phyloP scores from a whole-genome alignment of 2,329 filamentous ascomycete genomes.

The Alternaria hordeiaustralica region DNA sequence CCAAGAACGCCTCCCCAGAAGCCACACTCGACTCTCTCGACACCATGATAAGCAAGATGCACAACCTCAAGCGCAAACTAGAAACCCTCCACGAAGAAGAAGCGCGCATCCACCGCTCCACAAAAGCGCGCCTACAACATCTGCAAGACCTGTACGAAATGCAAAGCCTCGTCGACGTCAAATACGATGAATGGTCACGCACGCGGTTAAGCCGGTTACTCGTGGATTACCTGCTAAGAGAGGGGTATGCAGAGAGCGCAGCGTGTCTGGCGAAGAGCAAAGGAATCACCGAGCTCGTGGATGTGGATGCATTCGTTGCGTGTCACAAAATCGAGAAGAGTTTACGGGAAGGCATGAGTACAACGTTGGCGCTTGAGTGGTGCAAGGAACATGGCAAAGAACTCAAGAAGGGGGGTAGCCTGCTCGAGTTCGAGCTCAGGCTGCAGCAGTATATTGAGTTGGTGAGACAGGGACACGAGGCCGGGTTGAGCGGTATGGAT shows the following conservation, averaged over 20 bases:
- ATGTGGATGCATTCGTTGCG: conserved; percentile 84
- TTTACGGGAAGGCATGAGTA: conserved; percentile 69
- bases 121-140: conserved; percentile 78
- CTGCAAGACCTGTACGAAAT: conserved; percentile 82
- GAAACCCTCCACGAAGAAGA: conserved; percentile 80
- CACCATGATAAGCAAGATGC: conserved; percentile 82
- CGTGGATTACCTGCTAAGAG: conserved; percentile 89
- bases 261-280: conserved; percentile 75
- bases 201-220: conserved; percentile 81
- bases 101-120: conserved; percentile 74
- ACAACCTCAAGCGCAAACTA: conserved; percentile 87
- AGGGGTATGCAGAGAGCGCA: conserved; percentile 82
- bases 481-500: conserved; percentile 32
- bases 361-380: conserved; percentile 84
- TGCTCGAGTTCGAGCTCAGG: conserved; percentile 90
- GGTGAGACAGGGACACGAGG: conserved; percentile 65
- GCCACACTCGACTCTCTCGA: conserved; percentile 78
- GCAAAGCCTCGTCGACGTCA: conserved; percentile 83
- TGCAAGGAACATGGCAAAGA: conserved; percentile 93
- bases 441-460: conserved; percentile 96
- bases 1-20: conserved; percentile 50
- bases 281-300: conserved; percentile 80
- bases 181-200: conserved; percentile 90
- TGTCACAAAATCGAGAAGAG: conserved; percentile 80
- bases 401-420: conserved; percentile 85